Percentiles rank a stretch among this genome's conserved stretches.
Evolutionary conservation across 768 basidiomycete genomes (phyloP).

Genomic region (Rhizopogon vinicolor): DNA sequence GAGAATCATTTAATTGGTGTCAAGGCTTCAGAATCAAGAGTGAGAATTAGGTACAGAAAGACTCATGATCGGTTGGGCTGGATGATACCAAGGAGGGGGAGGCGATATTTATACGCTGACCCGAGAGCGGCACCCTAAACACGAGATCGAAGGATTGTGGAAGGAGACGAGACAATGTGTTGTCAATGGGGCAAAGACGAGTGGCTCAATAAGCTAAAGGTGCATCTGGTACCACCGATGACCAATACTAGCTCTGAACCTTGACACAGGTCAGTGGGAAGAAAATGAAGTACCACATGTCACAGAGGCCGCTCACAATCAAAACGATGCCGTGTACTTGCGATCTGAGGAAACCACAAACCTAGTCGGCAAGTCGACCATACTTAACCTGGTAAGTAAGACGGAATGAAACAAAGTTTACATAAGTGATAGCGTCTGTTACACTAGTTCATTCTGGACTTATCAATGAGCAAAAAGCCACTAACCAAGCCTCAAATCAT

Average conservation of each 20-base stretch:
- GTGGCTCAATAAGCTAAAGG: not conserved
- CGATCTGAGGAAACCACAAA: not conserved
- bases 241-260: not conserved
- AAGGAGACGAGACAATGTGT: not conserved
- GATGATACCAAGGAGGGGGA: not conserved
- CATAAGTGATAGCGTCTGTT: too few species aligned
- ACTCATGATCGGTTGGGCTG: slow-evolving; percentile 11
- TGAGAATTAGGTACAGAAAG: not conserved
- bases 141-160: not conserved
- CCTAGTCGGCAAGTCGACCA: not conserved
- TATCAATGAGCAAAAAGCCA: too few species aligned
- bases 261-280: not conserved
- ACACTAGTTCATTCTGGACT: too few species aligned
- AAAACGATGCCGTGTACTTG: not conserved
- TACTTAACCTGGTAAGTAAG: too few species aligned
- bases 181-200: not conserved
- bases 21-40: not conserved
- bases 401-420: too few species aligned
- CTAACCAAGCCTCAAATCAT: too few species aligned
- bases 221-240: too few species aligned
- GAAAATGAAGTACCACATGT: too few species aligned
- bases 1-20: not conserved
- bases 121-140: not conserved
- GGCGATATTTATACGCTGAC: not conserved
- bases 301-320: not conserved